These are phyloP conservation scores for Spathaspora hagerdaliae DNA, from an alignment of 805 yeast genomes.

Conservation along the genomic window DNA sequence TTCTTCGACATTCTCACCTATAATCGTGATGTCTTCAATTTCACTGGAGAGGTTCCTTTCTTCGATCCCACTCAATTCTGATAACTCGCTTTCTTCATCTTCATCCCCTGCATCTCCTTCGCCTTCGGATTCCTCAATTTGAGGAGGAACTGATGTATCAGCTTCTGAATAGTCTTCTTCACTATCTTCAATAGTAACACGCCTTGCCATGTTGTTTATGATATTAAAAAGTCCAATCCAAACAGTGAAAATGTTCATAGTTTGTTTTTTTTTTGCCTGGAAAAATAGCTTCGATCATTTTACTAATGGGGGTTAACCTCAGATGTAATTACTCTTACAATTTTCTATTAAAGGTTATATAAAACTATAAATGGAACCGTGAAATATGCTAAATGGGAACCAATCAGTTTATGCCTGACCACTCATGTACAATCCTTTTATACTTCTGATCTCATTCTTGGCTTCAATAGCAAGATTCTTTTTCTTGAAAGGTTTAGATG, in stretches of 20 bases:
- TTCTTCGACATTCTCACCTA: not conserved
- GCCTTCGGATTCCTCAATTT: slow-evolving; percentile 7
- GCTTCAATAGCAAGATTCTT: slow-evolving; percentile 30
- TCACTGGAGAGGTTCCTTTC: not conserved
- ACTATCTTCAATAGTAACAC: slow-evolving; percentile 1
- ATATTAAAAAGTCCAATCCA: too few species aligned
- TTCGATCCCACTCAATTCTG: slow-evolving; percentile 2
- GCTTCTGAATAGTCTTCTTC: slow-evolving; percentile 5
- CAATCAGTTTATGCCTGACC: slow-evolving; percentile 20
- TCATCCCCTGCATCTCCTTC: slow-evolving; percentile 2
- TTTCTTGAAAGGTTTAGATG: slow-evolving; percentile 11
- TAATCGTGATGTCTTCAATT: slow-evolving; percentile 1
- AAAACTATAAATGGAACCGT: too few species aligned
- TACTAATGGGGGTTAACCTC: too few species aligned
- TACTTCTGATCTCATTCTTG: slow-evolving; percentile 34
- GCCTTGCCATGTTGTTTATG: not conserved
- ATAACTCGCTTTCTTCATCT: slow-evolving; percentile 9
- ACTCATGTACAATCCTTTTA: slow-evolving; percentile 43
- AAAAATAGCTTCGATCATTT: too few species aligned
- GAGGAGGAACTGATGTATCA: slow-evolving; percentile 3
- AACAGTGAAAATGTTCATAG: too few species aligned
- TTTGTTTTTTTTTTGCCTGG: not conserved
- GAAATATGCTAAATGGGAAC: not conserved
- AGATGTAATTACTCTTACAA: too few species aligned
- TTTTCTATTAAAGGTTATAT: too few species aligned